Percentiles rank a stretch among this genome's conserved stretches.
These are phyloP conservation scores for Pythium scleroteichum DNA, from an alignment of 352 stramenopile species.

Conservation along the genomic window DNA sequence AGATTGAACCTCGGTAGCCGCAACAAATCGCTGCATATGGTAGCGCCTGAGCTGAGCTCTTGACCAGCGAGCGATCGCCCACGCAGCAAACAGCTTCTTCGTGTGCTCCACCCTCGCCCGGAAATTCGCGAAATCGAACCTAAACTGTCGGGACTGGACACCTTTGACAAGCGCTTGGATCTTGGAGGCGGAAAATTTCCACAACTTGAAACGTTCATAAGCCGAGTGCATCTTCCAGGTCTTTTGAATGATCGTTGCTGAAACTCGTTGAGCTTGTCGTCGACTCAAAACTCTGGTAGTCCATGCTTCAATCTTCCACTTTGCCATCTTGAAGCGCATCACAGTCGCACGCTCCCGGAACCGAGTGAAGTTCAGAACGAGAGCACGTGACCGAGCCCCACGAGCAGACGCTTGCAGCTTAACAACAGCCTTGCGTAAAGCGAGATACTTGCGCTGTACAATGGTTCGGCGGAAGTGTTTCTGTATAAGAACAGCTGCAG, in stretches of 20 bases:
- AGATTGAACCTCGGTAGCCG: slow-evolving; percentile 8
- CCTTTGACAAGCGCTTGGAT: slow-evolving; percentile 23
- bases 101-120: slow-evolving; percentile 5
- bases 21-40: not conserved
- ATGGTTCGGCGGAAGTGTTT: slow-evolving; percentile 2
- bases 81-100: slow-evolving; percentile 10
- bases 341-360: slow-evolving; percentile 8
- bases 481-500: slow-evolving; percentile 20
- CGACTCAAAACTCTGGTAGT: not conserved
- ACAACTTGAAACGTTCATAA: not conserved
- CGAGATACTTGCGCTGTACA: not conserved
- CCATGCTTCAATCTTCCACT: slow-evolving; percentile 26
- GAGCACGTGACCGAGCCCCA: slow-evolving; percentile 4
- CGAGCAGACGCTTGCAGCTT: slow-evolving; percentile 12
- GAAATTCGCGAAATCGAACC: slow-evolving; percentile 13
- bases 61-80: slow-evolving; percentile 20
- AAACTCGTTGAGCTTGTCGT: slow-evolving; percentile 25
- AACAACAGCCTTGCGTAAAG: not conserved
- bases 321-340: slow-evolving; percentile 23
- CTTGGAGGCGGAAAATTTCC: slow-evolving; percentile 6
- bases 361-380: slow-evolving; percentile 13
- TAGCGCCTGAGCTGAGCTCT: slow-evolving; percentile 1
- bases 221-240: slow-evolving; percentile 19
- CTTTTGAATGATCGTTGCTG: slow-evolving; percentile 49
- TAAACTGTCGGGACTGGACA: slow-evolving; percentile 13